phyloP scores from a whole-genome alignment of 108 stramenopile species.

The Pelagomonas calceolata region DNA sequence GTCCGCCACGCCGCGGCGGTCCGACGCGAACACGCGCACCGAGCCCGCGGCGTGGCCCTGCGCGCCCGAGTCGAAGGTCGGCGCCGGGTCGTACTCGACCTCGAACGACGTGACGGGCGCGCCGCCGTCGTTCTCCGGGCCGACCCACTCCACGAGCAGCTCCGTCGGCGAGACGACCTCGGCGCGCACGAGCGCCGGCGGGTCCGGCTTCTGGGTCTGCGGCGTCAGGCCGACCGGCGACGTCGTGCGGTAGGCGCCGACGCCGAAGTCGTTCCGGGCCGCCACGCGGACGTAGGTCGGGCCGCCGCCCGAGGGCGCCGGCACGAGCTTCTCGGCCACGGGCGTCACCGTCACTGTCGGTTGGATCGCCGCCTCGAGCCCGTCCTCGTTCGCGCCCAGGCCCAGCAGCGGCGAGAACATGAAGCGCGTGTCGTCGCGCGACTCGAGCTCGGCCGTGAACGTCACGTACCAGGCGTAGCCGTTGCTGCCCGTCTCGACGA shows the following conservation, averaged over 20 bases:
- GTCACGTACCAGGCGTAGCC: constrained; percentile 54
- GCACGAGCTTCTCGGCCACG: constrained; percentile 31
- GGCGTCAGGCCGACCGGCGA: constrained; percentile 30
- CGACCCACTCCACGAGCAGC: constrained; percentile 54
- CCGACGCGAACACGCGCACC: constrained; percentile 24
- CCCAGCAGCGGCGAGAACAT: constrained; percentile 23
- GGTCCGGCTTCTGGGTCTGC: constrained; percentile 25
- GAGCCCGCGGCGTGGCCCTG: constrained; percentile 24
- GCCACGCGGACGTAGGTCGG: constrained; percentile 48
- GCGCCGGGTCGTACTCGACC: constrained; percentile 50
- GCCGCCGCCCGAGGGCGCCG: constrained; percentile 16
- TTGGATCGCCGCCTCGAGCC: constrained; percentile 25
- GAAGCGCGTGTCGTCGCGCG: constrained; percentile 5
- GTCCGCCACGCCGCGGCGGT: constrained; percentile 29
- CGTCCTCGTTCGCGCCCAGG: constrained; percentile 35
- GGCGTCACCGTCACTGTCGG: constrained; percentile 36
- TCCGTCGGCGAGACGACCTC: constrained; percentile 43
- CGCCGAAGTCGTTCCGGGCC: constrained; percentile 47
- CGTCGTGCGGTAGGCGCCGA: constrained; percentile 27
- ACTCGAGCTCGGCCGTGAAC: constrained; percentile 19
- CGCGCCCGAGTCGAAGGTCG: constrained; percentile 38
- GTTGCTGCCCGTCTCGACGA: constrained; percentile 26
- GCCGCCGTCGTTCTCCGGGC: constrained; percentile 46
- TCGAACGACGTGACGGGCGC: constrained; percentile 40
- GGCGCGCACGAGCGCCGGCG: constrained; percentile 30